phyloP scores from a whole-genome alignment of 768 basidiomycete species.

The Hericium erinaceus region DNA sequence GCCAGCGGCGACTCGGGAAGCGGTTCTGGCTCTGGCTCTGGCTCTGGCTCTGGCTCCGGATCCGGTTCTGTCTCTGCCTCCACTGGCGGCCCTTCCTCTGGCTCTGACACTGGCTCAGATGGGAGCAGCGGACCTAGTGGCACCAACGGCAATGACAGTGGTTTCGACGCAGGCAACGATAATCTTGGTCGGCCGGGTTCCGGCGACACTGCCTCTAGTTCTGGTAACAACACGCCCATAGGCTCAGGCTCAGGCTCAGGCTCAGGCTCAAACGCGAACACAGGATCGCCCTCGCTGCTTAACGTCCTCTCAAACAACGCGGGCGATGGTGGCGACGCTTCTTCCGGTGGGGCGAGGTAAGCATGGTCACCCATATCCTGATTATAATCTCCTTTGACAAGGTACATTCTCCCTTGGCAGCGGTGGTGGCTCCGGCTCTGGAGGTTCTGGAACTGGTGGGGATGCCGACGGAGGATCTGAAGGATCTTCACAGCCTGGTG shows the following conservation, averaged over 20 bases:
- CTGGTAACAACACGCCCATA: slow-evolving; percentile 5
- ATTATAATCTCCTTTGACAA: slow-evolving; percentile 4
- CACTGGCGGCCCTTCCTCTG: background rate
- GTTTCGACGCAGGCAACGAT: background rate
- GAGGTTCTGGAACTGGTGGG: too few relatives aligned
- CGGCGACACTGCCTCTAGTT: background rate
- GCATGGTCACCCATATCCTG: too few relatives aligned
- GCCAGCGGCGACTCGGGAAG: background rate
- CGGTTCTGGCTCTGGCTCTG: background rate
- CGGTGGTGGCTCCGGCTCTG: slow-evolving; percentile 10
- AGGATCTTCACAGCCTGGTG: too few relatives aligned
- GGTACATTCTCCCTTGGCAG: slow-evolving; percentile 13
- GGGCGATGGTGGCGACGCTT: too few relatives aligned
- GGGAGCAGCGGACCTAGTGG: background rate
- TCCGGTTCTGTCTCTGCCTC: background rate
- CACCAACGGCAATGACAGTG: background rate
- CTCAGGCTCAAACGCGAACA: too few relatives aligned
- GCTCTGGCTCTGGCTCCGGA: background rate
- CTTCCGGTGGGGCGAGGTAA: too few relatives aligned
- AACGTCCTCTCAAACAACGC: too few relatives aligned
- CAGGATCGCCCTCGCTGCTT: too few relatives aligned
- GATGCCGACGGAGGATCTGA: too few relatives aligned
- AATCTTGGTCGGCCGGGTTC: background rate
- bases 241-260: too few relatives aligned
- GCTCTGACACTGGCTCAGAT: background rate